These are phyloP conservation scores for Phoma sp. DNA, from an alignment of 2,329 filamentous ascomycete genomes.

Conservation along the genomic window DNA sequence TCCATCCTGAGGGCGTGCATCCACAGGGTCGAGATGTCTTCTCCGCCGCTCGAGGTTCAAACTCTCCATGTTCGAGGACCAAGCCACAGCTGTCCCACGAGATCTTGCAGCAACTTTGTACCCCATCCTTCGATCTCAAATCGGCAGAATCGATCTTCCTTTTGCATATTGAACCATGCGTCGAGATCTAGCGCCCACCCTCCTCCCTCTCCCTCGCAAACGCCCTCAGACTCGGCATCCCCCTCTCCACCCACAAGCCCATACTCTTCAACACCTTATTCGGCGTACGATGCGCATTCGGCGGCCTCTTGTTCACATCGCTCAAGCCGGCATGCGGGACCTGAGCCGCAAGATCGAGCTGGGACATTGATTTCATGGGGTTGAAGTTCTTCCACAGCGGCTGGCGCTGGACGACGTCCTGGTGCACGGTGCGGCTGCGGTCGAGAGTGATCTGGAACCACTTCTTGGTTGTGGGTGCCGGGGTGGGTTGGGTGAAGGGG, in stretches of 20 bases:
- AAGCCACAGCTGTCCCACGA: no score
- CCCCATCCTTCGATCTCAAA: no score
- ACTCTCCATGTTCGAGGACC: no score
- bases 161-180: no score
- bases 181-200: no score
- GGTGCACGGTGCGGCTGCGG: constrained; percentile 47
- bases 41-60: no score
- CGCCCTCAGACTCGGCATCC: constrained; percentile 41
- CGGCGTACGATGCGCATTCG: constrained; percentile 42
- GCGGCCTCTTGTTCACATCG: constrained; percentile 47
- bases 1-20: no score
- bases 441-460: constrained; percentile 52
- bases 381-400: constrained; percentile 42
- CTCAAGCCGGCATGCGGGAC: constrained; percentile 52
- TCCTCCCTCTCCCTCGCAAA: no score
- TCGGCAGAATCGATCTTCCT: no score
- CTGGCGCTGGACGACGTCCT: constrained; percentile 50
- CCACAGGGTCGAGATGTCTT: no score
- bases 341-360: constrained; percentile 46
- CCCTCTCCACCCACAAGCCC: constrained; percentile 27
- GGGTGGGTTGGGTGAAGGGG: constrained; percentile 26
- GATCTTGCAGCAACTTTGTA: no score
- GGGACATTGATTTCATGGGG: constrained; percentile 40
- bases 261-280: constrained; percentile 33
- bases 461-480: constrained; percentile 24